Evolutionary conservation across 192 early-diverging fungal genomes (phyloP).

Genomic region (Jimgerdemannia flammicorona): DNA sequence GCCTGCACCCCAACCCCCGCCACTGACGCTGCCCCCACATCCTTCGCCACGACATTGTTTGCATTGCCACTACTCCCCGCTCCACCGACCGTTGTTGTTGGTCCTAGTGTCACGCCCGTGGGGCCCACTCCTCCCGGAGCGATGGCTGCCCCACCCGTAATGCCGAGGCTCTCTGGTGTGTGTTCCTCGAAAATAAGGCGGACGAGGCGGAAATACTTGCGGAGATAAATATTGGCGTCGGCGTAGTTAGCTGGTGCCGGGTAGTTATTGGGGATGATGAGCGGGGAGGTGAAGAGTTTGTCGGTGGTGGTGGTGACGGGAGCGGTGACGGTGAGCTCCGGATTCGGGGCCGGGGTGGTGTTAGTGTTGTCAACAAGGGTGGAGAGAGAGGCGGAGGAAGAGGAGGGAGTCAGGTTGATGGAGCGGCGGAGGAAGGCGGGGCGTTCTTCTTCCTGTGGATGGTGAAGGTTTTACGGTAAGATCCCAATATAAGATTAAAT

Average conservation of each 20-base stretch:
- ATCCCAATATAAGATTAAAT: neutral
- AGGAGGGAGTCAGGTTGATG: neutral
- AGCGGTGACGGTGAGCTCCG: neutral
- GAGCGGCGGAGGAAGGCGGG: conserved; percentile 54
- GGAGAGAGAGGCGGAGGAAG: conserved; percentile 1
- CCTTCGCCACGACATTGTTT: conserved; percentile 23
- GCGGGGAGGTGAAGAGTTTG: neutral
- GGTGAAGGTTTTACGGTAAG: conserved; percentile 11
- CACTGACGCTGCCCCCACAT: neutral
- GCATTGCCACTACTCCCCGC: no score
- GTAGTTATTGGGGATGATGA: neutral
- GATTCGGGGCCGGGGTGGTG: neutral
- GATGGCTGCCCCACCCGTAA: neutral
- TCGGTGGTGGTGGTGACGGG: neutral
- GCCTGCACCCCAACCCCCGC: conserved; percentile 7
- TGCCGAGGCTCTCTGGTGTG: conserved; percentile 24
- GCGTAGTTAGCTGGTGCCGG: conserved; percentile 19
- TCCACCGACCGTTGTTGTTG: neutral
- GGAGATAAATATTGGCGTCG: conserved; percentile 56
- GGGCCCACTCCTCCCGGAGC: neutral
- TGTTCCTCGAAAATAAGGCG: conserved; percentile 58
- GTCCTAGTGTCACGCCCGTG: neutral
- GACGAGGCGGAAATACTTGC: conserved; percentile 65
- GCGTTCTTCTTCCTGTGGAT: conserved; percentile 56
- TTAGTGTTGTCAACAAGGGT: neutral